phyloP scores from a whole-genome alignment of 768 basidiomycete genomes.

The Cystobasidium onofrii region DNA sequence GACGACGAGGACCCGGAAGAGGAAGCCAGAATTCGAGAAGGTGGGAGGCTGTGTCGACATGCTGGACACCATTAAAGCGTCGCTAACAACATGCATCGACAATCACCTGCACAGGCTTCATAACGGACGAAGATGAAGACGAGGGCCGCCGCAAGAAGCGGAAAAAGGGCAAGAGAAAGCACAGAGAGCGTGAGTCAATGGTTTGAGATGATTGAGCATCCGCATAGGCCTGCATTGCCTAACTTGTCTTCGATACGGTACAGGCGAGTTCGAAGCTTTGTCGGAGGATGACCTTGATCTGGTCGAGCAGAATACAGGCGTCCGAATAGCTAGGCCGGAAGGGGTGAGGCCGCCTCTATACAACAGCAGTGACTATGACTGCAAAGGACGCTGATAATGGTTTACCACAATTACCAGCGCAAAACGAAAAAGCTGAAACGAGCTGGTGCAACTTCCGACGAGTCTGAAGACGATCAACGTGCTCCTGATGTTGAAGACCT shows the following conservation, averaged over 20 bases:
- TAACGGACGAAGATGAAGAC: conserved; percentile 33
- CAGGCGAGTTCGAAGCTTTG: conserved; percentile 48
- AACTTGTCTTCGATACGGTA: background rate
- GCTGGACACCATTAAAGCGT: no score
- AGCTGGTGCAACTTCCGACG: conserved; percentile 59
- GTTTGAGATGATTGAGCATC: background rate
- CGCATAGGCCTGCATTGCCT: background rate
- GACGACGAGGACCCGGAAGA: conserved; percentile 30
- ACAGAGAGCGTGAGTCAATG: background rate
- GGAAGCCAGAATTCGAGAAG: conserved; percentile 25
- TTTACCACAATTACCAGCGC: conserved; percentile 46
- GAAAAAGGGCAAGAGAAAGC: conserved; percentile 32
- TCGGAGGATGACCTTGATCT: conserved; percentile 84
- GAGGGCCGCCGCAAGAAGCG: background rate
- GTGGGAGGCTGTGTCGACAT: no score
- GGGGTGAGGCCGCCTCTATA: background rate
- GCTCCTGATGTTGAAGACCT: conserved; percentile 52
- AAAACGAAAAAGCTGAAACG: conserved; percentile 68
- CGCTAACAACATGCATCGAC: background rate
- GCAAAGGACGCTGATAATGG: background rate
- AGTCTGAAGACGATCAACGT: conserved; percentile 50
- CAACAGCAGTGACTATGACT: background rate
- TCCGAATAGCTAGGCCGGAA: conserved; percentile 40
- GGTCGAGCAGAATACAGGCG: conserved; percentile 74
- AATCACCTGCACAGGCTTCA: conserved; percentile 28